A percentile compares a stretch with the other conserved stretches of the same genome.
phyloP scores from a whole-genome alignment of 345 rosid genomes.

The Salix koriyanagi region DNA sequence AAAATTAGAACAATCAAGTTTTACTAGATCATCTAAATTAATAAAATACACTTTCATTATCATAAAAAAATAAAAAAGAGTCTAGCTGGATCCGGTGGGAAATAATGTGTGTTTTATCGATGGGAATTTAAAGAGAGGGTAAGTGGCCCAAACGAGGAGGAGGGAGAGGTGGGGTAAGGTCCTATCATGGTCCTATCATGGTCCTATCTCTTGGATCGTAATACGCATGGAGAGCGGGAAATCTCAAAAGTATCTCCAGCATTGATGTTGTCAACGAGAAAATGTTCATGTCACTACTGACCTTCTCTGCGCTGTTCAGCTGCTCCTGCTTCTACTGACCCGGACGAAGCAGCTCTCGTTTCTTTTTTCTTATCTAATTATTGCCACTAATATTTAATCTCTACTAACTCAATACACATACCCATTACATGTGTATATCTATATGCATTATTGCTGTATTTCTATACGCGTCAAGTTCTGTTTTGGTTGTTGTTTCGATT shows the following conservation, averaged over 20 bases:
- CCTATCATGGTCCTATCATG: not conserved
- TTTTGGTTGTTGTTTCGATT: too few relatives aligned
- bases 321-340: not conserved
- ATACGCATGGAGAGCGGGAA: slow-evolving; percentile 18
- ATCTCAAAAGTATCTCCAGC: slow-evolving; percentile 16
- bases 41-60: too few relatives aligned
- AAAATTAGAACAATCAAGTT: too few relatives aligned
- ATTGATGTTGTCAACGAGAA: slow-evolving; percentile 34
- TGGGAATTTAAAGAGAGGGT: not conserved
- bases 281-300: slow-evolving; percentile 31
- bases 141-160: not conserved
- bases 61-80: too few relatives aligned
- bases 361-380: too few relatives aligned
- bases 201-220: not conserved
- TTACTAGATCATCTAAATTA: too few relatives aligned
- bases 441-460: too few relatives aligned
- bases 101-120: too few relatives aligned
- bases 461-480: too few relatives aligned
- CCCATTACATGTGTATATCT: too few relatives aligned
- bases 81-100: too few relatives aligned
- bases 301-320: not conserved
- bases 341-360: not conserved
- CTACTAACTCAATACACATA: not conserved
- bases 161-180: not conserved
- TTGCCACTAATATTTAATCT: not conserved